Conservation (phyloP, 768 basidiomycete genomes). For the Psilocybe subaeruginosa region DNA sequence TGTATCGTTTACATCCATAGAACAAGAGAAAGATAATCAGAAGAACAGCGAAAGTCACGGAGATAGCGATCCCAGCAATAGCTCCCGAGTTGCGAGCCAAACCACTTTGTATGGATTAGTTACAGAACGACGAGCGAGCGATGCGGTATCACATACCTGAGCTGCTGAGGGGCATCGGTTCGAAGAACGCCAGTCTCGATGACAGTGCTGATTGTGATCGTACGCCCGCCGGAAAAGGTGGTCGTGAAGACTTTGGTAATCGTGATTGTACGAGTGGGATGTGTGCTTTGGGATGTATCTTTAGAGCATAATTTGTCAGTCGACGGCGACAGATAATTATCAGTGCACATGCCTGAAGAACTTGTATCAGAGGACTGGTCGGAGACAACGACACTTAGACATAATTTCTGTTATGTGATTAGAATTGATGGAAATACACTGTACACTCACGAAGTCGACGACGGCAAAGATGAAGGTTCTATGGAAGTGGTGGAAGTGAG, state of each 20-base stretch:
- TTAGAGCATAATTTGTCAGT: not conserved
- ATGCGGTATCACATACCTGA: slow-evolving; percentile 21
- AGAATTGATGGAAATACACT: not conserved
- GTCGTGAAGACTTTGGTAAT: slow-evolving; percentile 1
- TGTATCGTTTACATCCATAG: slow-evolving; percentile 33
- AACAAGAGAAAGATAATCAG: slow-evolving; percentile 32
- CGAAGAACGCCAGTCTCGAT: slow-evolving; percentile 35
- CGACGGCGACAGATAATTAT: not conserved
- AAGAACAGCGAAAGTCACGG: slow-evolving; percentile 29
- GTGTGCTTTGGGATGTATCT: not conserved
- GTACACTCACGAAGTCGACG: not conserved
- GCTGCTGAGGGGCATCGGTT: slow-evolving; percentile 28
- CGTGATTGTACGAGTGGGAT: not conserved
- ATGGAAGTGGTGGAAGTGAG: not conserved
- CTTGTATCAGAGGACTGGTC: not conserved
- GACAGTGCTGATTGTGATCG: slow-evolving; percentile 5
- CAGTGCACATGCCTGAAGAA: not conserved
- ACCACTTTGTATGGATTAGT: slow-evolving; percentile 18
- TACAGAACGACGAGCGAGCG: not conserved
- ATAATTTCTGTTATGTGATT: not conserved
- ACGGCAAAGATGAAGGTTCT: not conserved
- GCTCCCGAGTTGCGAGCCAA: slow-evolving; percentile 41
- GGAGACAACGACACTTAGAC: not conserved
- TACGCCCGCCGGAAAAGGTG: not conserved
- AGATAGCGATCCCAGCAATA: slow-evolving; percentile 39